Conservation (phyloP, 305 asterid genomes). For the Rubia occidens region DNA sequence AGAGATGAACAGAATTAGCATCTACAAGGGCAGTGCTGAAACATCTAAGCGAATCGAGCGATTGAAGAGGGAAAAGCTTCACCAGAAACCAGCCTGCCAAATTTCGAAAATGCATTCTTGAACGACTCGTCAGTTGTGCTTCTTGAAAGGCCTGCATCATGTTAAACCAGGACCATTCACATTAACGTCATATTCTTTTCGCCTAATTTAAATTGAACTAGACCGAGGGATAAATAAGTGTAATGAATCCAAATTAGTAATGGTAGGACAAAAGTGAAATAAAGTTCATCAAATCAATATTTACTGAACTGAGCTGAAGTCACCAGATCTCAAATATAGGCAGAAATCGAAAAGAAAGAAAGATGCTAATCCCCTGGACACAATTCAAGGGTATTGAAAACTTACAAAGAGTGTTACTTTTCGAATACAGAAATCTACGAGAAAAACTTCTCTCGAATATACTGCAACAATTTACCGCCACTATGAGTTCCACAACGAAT, state of each 20-base stretch:
- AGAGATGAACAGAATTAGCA: neutral
- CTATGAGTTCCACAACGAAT: neutral
- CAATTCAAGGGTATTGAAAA: too few species aligned
- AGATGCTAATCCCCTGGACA: neutral
- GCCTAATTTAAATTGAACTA: too few species aligned
- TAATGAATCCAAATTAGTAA: too few species aligned
- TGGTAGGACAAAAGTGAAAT: too few species aligned
- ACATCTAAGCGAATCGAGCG: neutral
- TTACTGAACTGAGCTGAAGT: too few species aligned
- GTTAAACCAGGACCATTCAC: neutral
- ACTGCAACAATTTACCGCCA: neutral
- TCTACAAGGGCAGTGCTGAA: neutral
- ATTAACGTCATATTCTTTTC: neutral
- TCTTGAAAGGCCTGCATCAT: slow-evolving; percentile 71
- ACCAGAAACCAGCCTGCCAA: slow-evolving; percentile 70
- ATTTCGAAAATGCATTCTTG: slow-evolving; percentile 22
- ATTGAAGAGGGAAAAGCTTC: neutral
- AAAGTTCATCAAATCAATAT: too few species aligned
- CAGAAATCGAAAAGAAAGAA: neutral
- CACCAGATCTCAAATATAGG: neutral
- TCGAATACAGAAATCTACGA: neutral
- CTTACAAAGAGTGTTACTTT: too few species aligned
- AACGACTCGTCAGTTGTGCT: slow-evolving; percentile 64
- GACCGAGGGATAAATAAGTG: too few species aligned
- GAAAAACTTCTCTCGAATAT: neutral